Percentiles rank a stretch among this genome's conserved stretches.
phyloP scores from a whole-genome alignment of 2,329 filamentous ascomycete genomes.

The Fusarium gaditjirri region DNA sequence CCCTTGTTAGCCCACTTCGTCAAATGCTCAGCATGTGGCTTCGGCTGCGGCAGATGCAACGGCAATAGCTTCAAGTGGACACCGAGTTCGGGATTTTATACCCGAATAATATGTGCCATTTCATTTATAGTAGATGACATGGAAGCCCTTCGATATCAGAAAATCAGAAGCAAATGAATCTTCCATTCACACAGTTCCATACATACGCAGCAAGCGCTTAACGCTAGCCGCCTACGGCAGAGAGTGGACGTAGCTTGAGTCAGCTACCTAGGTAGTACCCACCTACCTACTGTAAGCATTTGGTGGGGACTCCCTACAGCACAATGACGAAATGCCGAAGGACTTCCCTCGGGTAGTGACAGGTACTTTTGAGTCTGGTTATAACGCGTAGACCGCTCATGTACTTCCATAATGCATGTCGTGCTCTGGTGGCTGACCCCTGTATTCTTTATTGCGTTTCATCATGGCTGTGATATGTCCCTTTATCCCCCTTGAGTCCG shows the following conservation, averaged over 20 bases:
- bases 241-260: conserved; percentile 18
- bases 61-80: background rate
- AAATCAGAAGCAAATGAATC: conserved; percentile 1
- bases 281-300: background rate
- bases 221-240: conserved; percentile 11
- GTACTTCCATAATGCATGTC: conserved; percentile 4
- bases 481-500: background rate
- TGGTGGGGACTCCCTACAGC: conserved; percentile 1
- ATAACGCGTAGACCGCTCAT: background rate
- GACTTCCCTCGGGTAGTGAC: conserved; percentile 17
- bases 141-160: background rate
- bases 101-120: background rate
- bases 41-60: background rate
- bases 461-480: background rate
- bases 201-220: conserved; percentile 28
- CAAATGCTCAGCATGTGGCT: background rate
- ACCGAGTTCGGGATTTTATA: background rate
- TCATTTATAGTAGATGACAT: background rate
- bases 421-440: conserved; percentile 7
- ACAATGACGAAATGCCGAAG: conserved; percentile 32
- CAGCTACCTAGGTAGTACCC: conserved; percentile 3
- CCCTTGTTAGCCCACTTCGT: conserved; percentile 16
- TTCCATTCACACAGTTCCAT: conserved; percentile 13
- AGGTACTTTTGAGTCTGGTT: conserved; percentile 8
- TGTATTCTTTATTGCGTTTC: background rate